Conservation (phyloP, 1,139 yeast genomes). For the Saccharomyces pastorianus region DNA sequence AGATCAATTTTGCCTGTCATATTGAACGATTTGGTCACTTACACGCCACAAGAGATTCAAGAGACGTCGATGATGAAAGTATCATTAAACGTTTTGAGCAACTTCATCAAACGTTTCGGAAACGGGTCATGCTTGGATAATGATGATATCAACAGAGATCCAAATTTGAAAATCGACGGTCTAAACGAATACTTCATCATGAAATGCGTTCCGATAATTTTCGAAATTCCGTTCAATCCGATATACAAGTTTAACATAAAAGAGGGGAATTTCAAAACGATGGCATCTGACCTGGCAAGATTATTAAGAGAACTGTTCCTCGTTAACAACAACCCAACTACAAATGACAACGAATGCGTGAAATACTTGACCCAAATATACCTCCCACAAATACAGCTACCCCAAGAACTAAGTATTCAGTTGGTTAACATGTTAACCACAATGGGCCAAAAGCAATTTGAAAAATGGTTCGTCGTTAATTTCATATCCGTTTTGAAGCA, state of each 20-base stretch:
- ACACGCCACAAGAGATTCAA: conserved; percentile 50
- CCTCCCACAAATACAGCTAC: conserved; percentile 54
- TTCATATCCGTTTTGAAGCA: background rate
- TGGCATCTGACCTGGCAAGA: conserved; percentile 67
- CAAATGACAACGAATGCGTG: conserved; percentile 36
- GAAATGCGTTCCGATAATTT: conserved; percentile 58
- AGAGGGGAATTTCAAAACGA: conserved; percentile 71
- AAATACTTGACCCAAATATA: conserved; percentile 44
- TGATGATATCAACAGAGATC: conserved; percentile 45
- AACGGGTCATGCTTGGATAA: conserved; percentile 55
- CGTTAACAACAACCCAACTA: conserved; percentile 23
- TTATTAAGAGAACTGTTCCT: conserved; percentile 54
- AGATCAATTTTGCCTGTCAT: conserved; percentile 54
- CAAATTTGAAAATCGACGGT: conserved; percentile 55
- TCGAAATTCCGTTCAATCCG: conserved; percentile 73
- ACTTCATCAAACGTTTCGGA: conserved; percentile 61
- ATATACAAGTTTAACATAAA: conserved; percentile 50
- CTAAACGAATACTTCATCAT: conserved; percentile 62
- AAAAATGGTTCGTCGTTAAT: conserved; percentile 44
- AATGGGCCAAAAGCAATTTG: conserved; percentile 50
- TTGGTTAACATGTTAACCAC: conserved; percentile 50
- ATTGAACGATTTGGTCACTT: conserved; percentile 57
- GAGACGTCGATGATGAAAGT: conserved; percentile 53
- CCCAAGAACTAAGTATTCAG: conserved; percentile 46
- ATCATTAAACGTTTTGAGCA: conserved; percentile 61